Evolutionary conservation across 805 yeast species (phyloP), one percentile per base, ranked within the genome.

Genomic region (Saturnispora besseyi): DNA sequence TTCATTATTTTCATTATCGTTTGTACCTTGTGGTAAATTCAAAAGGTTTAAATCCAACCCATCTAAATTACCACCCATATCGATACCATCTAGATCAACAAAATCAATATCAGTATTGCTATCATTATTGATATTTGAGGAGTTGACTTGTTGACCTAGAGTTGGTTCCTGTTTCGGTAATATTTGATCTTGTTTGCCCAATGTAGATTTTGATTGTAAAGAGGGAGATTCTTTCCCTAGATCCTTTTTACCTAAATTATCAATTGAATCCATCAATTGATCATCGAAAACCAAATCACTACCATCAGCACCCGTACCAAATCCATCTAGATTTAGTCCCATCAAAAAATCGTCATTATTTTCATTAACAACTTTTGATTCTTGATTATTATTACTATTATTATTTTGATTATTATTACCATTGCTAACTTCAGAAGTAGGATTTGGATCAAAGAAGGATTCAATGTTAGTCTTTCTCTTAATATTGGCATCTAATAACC

Each of bases 31-130:
- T 18, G 54, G 51, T 18, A 48, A 46, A 45, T 60, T 60, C 18
- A 61, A 44, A 38, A 62, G 60, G 33, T 62, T 62, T 30, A 62
- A 48, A 32, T 63, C 59, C 38, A 63, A 50, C 47, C 62, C 65
- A 18, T 53, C 59, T 37, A 61, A 49, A 28, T 57, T 57, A 15
- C 53, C n/a, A 32, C 53, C 57, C 46, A 32, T 43, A 41, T 33
- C 50, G 9, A 44, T 26, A 29, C 40, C 51, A 15, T 40, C 46
- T 4, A 31, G 26, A 38, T 44, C 52, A 29, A 22, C 41, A 34
- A 41, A 42, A 18, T 36, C 49, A 28, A 34, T n/a, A 7, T 22
- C 44, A 41, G 42, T 50, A 47, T 28, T 22, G 22, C 31, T 44
- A 34, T 3, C n/a, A 10, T 40, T 26, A 44, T 32, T 26, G 37